A percentile compares a stretch with the other conserved stretches of the same genome.
phyloP scores from a whole-genome alignment of 2,329 filamentous ascomycete genomes.

The Colletotrichum spinosum region DNA sequence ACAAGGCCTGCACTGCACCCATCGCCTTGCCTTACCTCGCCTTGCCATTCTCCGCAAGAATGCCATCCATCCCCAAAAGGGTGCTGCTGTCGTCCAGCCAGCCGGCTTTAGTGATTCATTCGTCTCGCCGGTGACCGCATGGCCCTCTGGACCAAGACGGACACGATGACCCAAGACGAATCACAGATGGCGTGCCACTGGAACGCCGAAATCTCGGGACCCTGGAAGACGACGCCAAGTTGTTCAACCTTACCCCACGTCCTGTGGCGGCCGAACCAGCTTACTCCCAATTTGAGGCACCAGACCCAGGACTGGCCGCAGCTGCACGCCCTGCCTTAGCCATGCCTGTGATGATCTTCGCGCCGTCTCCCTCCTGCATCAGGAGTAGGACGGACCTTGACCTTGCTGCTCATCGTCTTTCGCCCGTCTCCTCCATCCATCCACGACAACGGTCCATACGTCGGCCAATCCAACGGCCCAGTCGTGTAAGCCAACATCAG shows the following conservation, averaged over 20 bases:
- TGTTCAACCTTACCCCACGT: conserved; percentile 37
- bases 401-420: conserved; percentile 12
- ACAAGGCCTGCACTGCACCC: no score
- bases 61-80: no score
- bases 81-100: no score
- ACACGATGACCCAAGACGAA: conserved; percentile 32
- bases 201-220: conserved; percentile 31
- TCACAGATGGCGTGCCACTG: conserved; percentile 35
- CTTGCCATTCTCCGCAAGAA: no score
- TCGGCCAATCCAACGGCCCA: conserved; percentile 13
- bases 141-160: not conserved
- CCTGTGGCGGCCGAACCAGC: conserved; percentile 32
- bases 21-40: no score
- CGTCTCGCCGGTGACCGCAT: not conserved
- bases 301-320: conserved; percentile 28
- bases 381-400: conserved; percentile 7
- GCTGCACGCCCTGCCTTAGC: conserved; percentile 22
- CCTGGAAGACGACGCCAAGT: conserved; percentile 32
- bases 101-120: no score
- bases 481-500: not conserved
- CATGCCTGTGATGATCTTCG: conserved; percentile 36
- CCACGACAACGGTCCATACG: not conserved
- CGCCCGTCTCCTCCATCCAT: conserved; percentile 13
- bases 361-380: conserved; percentile 23
- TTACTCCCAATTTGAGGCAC: conserved; percentile 35